Evolutionary conservation across 2,329 filamentous ascomycete species (phyloP), one percentile per base, ranked within the genome.

Genomic region (Colletotrichum sansevieriae): DNA sequence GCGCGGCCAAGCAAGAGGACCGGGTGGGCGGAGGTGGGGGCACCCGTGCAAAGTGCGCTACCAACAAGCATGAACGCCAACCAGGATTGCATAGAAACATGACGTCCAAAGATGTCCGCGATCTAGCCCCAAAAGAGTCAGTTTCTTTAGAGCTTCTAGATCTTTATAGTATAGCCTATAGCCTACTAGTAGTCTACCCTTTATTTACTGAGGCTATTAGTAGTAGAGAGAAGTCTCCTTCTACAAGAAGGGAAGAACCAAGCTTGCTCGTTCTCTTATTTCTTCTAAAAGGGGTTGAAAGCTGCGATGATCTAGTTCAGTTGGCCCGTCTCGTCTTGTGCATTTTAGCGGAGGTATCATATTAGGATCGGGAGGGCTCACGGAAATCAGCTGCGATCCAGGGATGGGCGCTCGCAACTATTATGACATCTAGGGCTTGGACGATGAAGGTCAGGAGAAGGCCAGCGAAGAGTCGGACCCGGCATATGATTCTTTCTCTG

Each of bases 261-360:
- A 18, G 18, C 18, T 18, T 18, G 18, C 18, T 18, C 18, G 1
- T 18, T 18, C 18, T 18, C 18, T 18, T 18, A 18, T 18, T 18
- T 18, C 18, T 18, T 18, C 18, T 18, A 2, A 18, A 18, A 18
- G 18, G 18, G 18, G 18, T 89, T 92, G 77, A 91, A 92, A 7
- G 89, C 83, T 0, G 90, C 90, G 18, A 92, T 86, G 73, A 93
- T 90, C 89, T 89, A 92, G 74, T 90, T 91, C 2, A 91, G 81
- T 72, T 90, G 85, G 18, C 85, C 82, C 4, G 88, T 75, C 73
- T 88, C 75, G 68, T 83, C 84, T 67, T 13, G 11, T 0, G 12
- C 85, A 20, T 49, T 56, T 70, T 57, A 66, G 20, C 12, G 1
- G 64, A 15, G 13, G 9, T 15, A 13, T 5, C 12, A 2, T 4